A percentile compares a stretch with the other conserved stretches of the same genome.
Evolutionary conservation across 192 early-diverging fungal genomes (phyloP).

Genomic region (Entomortierella beljakovae): DNA sequence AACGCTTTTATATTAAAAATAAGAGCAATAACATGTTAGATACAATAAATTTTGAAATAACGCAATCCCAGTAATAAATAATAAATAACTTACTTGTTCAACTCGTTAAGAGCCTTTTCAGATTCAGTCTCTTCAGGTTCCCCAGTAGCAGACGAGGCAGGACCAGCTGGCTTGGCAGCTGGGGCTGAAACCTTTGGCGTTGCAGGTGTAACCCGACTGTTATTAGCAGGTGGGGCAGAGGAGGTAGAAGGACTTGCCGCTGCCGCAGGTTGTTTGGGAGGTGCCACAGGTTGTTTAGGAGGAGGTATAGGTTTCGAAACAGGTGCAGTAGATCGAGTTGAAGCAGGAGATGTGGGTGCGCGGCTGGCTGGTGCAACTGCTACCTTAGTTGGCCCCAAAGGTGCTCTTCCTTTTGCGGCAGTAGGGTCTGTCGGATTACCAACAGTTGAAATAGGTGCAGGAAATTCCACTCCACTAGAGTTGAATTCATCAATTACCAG

Average conservation of each 20-base stretch:
- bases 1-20: slow-evolving; percentile 67
- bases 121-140: slow-evolving; percentile 38
- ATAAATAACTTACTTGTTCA: slow-evolving; percentile 60
- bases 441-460: background rate
- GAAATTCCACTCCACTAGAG: slow-evolving; percentile 39
- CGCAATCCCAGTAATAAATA: slow-evolving; percentile 9
- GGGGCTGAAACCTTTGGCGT: slow-evolving; percentile 14
- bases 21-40: background rate
- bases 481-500: slow-evolving; percentile 67
- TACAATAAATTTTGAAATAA: background rate
- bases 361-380: background rate
- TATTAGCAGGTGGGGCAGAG: background rate
- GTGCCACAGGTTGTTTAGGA: background rate
- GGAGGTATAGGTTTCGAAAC: background rate
- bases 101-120: slow-evolving; percentile 65
- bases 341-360: background rate
- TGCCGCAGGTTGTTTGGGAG: too few relatives aligned
- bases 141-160: background rate
- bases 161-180: background rate
- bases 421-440: background rate
- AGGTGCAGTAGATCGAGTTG: background rate
- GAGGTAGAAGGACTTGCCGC: slow-evolving; percentile 4
- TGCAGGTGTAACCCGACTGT: background rate
- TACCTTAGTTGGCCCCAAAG: slow-evolving; percentile 1
- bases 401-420: background rate